phyloP scores from a whole-genome alignment of 139 green algal species.

The Chlorella sp. region DNA sequence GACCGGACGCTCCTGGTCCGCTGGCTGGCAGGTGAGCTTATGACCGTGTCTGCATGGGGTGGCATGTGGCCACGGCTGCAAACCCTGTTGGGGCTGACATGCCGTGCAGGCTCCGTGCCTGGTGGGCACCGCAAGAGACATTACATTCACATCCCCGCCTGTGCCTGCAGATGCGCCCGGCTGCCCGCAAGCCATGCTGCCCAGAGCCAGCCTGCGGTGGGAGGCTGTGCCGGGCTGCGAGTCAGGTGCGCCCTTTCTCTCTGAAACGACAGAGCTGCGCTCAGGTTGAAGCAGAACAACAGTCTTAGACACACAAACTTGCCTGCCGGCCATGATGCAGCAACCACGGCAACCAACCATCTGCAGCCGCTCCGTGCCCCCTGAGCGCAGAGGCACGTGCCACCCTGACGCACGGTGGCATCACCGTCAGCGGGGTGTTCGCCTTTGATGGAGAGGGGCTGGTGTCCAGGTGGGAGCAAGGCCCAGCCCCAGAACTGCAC shows the following conservation, averaged over 20 bases:
- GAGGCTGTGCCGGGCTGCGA: neutral
- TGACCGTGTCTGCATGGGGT: neutral
- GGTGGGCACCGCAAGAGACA: no score
- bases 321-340: no score
- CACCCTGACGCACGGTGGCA: neutral
- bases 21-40: neutral
- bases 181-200: constrained; percentile 1
- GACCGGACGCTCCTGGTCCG: neutral
- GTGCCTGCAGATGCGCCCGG: neutral
- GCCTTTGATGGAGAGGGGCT: neutral
- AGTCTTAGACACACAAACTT: no score
- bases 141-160: no score
- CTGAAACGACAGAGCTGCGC: no score
- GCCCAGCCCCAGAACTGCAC: no score
- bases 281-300: no score
- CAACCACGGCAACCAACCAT: no score
- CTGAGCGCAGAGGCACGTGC: neutral
- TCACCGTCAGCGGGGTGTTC: neutral
- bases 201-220: neutral
- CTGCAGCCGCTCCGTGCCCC: neutral
- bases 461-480: constrained; percentile 12
- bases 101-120: no score
- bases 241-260: neutral
- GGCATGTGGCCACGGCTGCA: no score
- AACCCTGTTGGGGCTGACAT: no score